Evolutionary conservation across 2,329 filamentous ascomycete genomes (phyloP).

Genomic region (Talaromyces sp.): DNA sequence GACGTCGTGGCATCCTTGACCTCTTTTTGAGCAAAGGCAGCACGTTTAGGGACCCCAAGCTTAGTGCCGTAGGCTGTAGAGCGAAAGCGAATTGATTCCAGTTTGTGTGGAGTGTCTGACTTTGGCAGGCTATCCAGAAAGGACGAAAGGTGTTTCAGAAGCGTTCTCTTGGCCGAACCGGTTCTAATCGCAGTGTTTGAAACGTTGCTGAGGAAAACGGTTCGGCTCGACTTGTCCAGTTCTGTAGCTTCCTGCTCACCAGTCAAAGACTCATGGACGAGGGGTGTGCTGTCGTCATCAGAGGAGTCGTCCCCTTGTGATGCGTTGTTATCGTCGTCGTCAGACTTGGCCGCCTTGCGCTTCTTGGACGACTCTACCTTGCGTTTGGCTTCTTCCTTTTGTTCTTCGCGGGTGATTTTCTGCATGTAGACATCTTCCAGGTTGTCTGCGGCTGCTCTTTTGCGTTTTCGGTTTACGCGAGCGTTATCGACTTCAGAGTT

Average conservation of each 20-base stretch:
- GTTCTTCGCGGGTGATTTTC: slow-evolving; percentile 38
- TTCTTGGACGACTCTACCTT: slow-evolving; percentile 32
- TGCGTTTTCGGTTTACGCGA: slow-evolving; percentile 44
- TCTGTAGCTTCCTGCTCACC: slow-evolving; percentile 45
- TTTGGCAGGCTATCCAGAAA: slow-evolving; percentile 55
- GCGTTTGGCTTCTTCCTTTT: slow-evolving; percentile 29
- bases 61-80: slow-evolving; percentile 76
- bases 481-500: slow-evolving; percentile 16
- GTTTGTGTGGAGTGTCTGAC: slow-evolving; percentile 57
- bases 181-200: slow-evolving; percentile 76
- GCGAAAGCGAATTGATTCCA: slow-evolving; percentile 90
- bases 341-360: slow-evolving; percentile 51
- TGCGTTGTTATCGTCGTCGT: slow-evolving; percentile 29
- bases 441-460: slow-evolving; percentile 47
- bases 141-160: slow-evolving; percentile 72
- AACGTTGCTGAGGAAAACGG: slow-evolving; percentile 90
- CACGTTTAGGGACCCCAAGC: slow-evolving; percentile 76
- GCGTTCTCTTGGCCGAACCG: slow-evolving; percentile 71
- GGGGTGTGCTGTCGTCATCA: slow-evolving; percentile 26
- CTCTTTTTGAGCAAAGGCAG: slow-evolving; percentile 86
- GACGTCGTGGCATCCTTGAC: slow-evolving; percentile 88
- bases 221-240: slow-evolving; percentile 79
- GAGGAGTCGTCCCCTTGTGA: slow-evolving; percentile 18
- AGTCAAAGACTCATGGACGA: slow-evolving; percentile 35
- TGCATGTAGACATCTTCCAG: slow-evolving; percentile 42